phyloP scores from a whole-genome alignment of 768 basidiomycete genomes.

The Mycena capillaripes region DNA sequence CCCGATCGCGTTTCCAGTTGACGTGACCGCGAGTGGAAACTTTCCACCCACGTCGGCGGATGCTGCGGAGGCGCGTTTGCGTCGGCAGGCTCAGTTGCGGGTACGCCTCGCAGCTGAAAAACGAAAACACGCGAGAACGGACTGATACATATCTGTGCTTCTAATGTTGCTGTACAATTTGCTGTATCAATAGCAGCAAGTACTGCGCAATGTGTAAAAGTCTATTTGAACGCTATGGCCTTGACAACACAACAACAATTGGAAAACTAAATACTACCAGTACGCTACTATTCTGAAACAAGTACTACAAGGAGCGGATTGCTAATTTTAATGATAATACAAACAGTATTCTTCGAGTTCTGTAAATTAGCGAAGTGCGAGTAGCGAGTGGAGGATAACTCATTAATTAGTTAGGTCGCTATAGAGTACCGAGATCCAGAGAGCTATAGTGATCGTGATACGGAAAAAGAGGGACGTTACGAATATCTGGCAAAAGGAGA shows the following conservation, averaged over 20 bases:
- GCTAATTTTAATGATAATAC: constrained; percentile 26
- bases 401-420: constrained; percentile 12
- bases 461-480: constrained; percentile 29
- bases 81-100: constrained; percentile 62
- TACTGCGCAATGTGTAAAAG: background rate
- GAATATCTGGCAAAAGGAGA: constrained; percentile 29
- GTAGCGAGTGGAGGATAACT: background rate
- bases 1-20: background rate
- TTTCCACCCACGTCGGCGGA: background rate
- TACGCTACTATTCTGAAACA: constrained; percentile 26
- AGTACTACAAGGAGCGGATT: constrained; percentile 12
- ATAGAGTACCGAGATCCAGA: constrained; percentile 8
- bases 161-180: background rate
- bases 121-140: constrained; percentile 10
- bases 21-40: background rate
- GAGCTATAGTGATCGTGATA: constrained; percentile 28
- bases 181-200: background rate
- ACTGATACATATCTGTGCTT: background rate
- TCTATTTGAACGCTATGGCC: background rate
- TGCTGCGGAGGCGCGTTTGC: constrained; percentile 59
- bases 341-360: constrained; percentile 9
- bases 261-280: constrained; percentile 23
- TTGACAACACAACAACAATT: constrained; percentile 29
- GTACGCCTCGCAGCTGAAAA: constrained; percentile 63
- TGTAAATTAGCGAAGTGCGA: constrained; percentile 5